Conservation (phyloP, 2,329 filamentous ascomycete genomes). For the Trematosphaeria pertusa region DNA sequence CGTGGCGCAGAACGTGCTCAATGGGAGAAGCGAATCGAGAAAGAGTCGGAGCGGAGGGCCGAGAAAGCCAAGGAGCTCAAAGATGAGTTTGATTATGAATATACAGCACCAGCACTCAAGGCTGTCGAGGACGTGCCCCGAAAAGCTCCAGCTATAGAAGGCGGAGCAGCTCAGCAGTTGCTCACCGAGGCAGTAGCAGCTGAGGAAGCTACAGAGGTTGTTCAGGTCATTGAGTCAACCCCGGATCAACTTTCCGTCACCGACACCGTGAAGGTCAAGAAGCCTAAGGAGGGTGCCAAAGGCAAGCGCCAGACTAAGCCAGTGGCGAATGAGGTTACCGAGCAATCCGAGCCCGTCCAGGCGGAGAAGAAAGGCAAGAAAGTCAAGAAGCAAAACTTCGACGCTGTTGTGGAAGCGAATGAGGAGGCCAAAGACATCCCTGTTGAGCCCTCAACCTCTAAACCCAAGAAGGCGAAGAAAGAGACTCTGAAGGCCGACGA, state of each 20-base stretch:
- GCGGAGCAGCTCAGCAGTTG: constrained; percentile 34
- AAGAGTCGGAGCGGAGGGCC: constrained; percentile 74
- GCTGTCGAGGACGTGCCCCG: constrained; percentile 55
- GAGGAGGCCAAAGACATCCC: constrained; percentile 16
- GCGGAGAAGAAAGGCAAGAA: constrained; percentile 23
- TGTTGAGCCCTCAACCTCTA: constrained; percentile 20
- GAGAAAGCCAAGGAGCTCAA: constrained; percentile 77
- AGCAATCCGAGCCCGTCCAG: constrained; percentile 5
- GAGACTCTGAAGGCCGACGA: constrained; percentile 21
- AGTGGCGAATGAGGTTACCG: constrained; percentile 6
- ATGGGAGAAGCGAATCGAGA: constrained; percentile 79
- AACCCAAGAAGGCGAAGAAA: constrained; percentile 34
- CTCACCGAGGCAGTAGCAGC: constrained; percentile 30
- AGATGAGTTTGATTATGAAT: constrained; percentile 83
- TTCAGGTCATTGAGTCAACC: constrained; percentile 20
- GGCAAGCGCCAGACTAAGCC: constrained; percentile 14
- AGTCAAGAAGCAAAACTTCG: constrained; percentile 29
- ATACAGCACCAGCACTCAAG: constrained; percentile 76
- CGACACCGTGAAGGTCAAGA: constrained; percentile 44
- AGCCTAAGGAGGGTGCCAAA: constrained; percentile 34
- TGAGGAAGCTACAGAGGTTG: constrained; percentile 22
- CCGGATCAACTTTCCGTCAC: constrained; percentile 22
- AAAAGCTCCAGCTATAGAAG: constrained; percentile 31
- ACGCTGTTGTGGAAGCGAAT: constrained; percentile 19
- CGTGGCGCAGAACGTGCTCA: constrained; percentile 73